Conservation (phyloP, 2,329 filamentous ascomycete genomes). For the Plenodomus biglobosus region DNA sequence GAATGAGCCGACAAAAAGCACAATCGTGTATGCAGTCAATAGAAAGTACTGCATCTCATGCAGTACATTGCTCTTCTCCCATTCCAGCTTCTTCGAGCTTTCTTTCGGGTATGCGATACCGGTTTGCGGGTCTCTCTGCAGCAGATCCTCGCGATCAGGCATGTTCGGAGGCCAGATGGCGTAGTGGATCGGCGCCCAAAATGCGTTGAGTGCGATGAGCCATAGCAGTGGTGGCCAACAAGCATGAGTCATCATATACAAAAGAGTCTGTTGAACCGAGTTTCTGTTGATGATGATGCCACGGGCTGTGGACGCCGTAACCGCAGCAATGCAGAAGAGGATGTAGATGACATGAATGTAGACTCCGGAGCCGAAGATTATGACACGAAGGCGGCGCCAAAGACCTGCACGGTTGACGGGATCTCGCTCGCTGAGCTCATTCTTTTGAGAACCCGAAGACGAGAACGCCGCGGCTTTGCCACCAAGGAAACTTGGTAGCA, state of each 20-base stretch:
- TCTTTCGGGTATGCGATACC: slow-evolving; percentile 10
- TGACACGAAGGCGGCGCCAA: slow-evolving; percentile 7
- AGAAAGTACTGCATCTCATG: slow-evolving; percentile 8
- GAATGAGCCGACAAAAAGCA: slow-evolving; percentile 6
- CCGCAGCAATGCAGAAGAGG: slow-evolving; percentile 5
- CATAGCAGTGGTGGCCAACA: slow-evolving; percentile 11
- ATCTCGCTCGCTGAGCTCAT: slow-evolving; percentile 8
- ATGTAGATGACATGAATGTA: slow-evolving; percentile 8
- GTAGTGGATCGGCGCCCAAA: slow-evolving; percentile 8
- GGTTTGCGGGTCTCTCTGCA: slow-evolving; percentile 4
- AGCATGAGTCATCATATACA: slow-evolving; percentile 10
- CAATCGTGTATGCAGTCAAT: slow-evolving; percentile 4
- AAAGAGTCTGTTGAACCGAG: slow-evolving; percentile 4
- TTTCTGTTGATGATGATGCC: slow-evolving; percentile 11
- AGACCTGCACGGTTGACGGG: slow-evolving; percentile 3
- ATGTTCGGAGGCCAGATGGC: slow-evolving; percentile 9
- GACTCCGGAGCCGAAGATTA: slow-evolving; percentile 9
- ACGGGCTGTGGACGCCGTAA: slow-evolving; percentile 2
- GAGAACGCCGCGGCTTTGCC: slow-evolving; percentile 9
- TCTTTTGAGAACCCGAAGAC: slow-evolving; percentile 5
- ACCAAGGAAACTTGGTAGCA: slow-evolving; percentile 8
- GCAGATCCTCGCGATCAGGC: slow-evolving; percentile 7
- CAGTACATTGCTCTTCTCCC: slow-evolving; percentile 7
- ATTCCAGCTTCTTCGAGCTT: slow-evolving; percentile 4
- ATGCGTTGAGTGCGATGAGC: slow-evolving; percentile 5